phyloP scores from a whole-genome alignment of 371 early-diverging fungal genomes.

The Mucor saturninus region DNA sequence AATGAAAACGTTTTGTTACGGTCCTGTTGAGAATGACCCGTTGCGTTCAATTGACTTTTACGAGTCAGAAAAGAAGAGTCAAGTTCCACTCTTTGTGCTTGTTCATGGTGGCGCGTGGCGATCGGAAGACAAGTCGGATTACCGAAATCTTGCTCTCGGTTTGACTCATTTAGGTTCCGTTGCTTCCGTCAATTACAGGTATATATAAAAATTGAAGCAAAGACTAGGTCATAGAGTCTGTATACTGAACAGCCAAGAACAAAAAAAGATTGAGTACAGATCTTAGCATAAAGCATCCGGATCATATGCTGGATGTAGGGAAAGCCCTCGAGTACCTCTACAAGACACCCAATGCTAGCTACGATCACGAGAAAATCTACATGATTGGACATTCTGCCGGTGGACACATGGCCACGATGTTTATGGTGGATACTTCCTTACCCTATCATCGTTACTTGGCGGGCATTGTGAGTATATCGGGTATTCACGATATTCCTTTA shows the following conservation, averaged over 20 bases:
- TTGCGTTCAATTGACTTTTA: slow-evolving; percentile 39
- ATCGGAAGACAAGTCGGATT: slow-evolving; percentile 72
- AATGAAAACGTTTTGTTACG: slow-evolving; percentile 12
- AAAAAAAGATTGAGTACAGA: slow-evolving; percentile 39
- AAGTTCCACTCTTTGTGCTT: slow-evolving; percentile 62
- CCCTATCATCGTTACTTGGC: slow-evolving; percentile 15
- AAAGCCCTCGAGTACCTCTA: slow-evolving; percentile 55
- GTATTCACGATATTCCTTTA: slow-evolving; percentile 78
- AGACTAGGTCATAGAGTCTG: neutral
- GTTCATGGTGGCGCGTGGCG: slow-evolving; percentile 90
- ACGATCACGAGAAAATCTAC: slow-evolving; percentile 51
- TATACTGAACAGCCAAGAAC: neutral
- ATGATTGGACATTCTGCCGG: slow-evolving; percentile 88
- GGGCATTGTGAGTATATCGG: slow-evolving; percentile 74
- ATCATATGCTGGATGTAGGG: slow-evolving; percentile 62
- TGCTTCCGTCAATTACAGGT: slow-evolving; percentile 76
- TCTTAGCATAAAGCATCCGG: slow-evolving; percentile 55
- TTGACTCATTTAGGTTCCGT: slow-evolving; percentile 56
- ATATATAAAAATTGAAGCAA: slow-evolving; percentile 2
- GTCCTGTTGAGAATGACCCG: slow-evolving; percentile 7
- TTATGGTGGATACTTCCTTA: slow-evolving; percentile 59
- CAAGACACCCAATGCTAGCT: slow-evolving; percentile 19
- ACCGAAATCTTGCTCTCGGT: slow-evolving; percentile 45
- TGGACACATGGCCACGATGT: slow-evolving; percentile 69
- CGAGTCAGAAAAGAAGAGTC: slow-evolving; percentile 5